phyloP scores from a whole-genome alignment of 768 basidiomycete genomes.

The Pleurotus giganteus region DNA sequence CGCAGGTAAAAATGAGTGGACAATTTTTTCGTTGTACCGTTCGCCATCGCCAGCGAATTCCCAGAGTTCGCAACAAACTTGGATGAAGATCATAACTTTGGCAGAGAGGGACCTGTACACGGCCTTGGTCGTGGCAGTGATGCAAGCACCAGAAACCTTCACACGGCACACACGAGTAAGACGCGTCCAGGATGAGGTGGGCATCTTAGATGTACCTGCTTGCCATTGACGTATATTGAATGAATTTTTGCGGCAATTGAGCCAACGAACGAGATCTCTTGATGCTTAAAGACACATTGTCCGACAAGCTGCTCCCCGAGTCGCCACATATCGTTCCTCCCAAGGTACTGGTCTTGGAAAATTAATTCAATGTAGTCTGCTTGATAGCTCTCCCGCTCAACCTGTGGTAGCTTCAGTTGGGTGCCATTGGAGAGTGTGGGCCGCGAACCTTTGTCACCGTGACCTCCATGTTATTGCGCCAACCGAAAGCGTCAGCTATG shows the following conservation, averaged over 20 bases:
- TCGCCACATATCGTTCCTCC: slow-evolving; percentile 96
- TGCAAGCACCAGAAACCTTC: slow-evolving; percentile 78
- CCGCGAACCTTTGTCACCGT: slow-evolving; percentile 60
- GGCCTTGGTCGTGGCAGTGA: slow-evolving; percentile 81
- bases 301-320: slow-evolving; percentile 79
- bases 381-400: slow-evolving; percentile 57
- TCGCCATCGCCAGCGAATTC: slow-evolving; percentile 97
- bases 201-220: slow-evolving; percentile 44
- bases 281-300: slow-evolving; percentile 78
- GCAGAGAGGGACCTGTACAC: slow-evolving; percentile 91
- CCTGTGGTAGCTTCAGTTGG: slow-evolving; percentile 38
- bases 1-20: slow-evolving; percentile 92
- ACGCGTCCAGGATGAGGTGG: slow-evolving; percentile 5
- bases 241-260: slow-evolving; percentile 81
- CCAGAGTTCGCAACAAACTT: slow-evolving; percentile 95
- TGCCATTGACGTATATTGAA: slow-evolving; percentile 67
- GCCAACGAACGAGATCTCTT: slow-evolving; percentile 85
- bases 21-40: slow-evolving; percentile 95
- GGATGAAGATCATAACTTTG: slow-evolving; percentile 91
- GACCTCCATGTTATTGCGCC: slow-evolving; percentile 74
- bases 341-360: slow-evolving; percentile 94
- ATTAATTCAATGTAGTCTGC: slow-evolving; percentile 86
- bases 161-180: slow-evolving; percentile 1
- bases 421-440: not conserved
- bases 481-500: slow-evolving; percentile 66